These are phyloP conservation scores for Melocanna baccifera DNA, from an alignment of 176 grass and related monocot species.

Conservation along the genomic window DNA sequence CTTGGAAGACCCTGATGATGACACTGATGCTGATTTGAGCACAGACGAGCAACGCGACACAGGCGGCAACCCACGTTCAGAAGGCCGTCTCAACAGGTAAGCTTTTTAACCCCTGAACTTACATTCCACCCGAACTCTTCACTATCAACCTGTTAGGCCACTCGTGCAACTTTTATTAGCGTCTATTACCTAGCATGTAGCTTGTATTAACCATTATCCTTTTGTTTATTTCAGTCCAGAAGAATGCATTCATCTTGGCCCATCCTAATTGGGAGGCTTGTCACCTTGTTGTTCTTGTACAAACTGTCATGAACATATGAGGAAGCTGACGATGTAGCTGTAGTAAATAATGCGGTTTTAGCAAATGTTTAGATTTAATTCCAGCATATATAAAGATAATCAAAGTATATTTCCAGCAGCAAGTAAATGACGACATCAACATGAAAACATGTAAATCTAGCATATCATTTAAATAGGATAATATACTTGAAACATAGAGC, in stretches of 20 bases:
- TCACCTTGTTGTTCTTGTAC: not conserved
- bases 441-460: too few species aligned
- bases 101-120: slow-evolving; percentile 28
- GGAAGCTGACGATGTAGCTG: not conserved
- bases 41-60: slow-evolving; percentile 25
- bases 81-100: slow-evolving; percentile 46
- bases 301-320: not conserved
- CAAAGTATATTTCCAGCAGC: too few species aligned
- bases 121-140: not conserved
- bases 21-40: slow-evolving; percentile 63
- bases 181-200: not conserved
- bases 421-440: too few species aligned
- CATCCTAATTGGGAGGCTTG: not conserved
- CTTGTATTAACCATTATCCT: not conserved
- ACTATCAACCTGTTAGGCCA: not conserved
- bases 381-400: too few species aligned
- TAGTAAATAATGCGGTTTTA: too few species aligned
- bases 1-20: slow-evolving; percentile 57
- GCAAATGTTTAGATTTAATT: too few species aligned
- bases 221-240: slow-evolving; percentile 15
- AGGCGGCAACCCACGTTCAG: slow-evolving; percentile 18
- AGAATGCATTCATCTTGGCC: not conserved
- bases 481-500: too few species aligned
- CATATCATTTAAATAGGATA: too few species aligned
- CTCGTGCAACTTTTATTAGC: slow-evolving; percentile 13